phyloP scores from a whole-genome alignment of 1,139 yeast genomes.

The Saccharomyces hybrid region DNA sequence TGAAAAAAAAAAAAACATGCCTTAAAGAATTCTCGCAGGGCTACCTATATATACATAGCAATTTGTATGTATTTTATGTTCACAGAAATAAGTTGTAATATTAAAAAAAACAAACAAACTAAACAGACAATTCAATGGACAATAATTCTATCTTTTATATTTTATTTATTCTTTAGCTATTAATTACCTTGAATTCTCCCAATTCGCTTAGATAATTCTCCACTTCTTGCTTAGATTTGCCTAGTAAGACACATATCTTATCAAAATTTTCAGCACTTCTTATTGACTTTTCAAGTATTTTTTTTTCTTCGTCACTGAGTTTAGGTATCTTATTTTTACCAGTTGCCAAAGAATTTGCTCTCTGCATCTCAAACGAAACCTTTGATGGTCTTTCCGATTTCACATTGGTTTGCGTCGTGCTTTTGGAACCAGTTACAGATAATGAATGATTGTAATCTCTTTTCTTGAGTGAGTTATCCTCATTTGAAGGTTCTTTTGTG shows the following conservation, averaged over 20 bases:
- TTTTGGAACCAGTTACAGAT: background rate
- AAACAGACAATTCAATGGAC: background rate
- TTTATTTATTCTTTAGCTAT: slow-evolving; percentile 19
- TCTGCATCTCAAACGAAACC: slow-evolving; percentile 21
- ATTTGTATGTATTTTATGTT: background rate
- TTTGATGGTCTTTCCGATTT: slow-evolving; percentile 16
- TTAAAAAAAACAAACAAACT: slow-evolving; percentile 2
- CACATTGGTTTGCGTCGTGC: slow-evolving; percentile 2
- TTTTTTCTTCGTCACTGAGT: slow-evolving; percentile 32
- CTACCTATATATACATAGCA: background rate
- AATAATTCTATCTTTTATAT: background rate
- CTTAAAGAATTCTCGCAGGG: background rate
- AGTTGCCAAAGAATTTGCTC: slow-evolving; percentile 2
- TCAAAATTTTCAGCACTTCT: slow-evolving; percentile 60
- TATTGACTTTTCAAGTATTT: slow-evolving; percentile 40
- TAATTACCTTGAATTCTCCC: slow-evolving; percentile 33
- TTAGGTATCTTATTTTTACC: slow-evolving; percentile 19
- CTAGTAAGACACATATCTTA: slow-evolving; percentile 62
- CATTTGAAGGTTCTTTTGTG: slow-evolving; percentile 16
- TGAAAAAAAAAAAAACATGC: background rate
- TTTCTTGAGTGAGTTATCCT: slow-evolving; percentile 20
- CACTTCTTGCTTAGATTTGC: slow-evolving; percentile 48
- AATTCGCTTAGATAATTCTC: slow-evolving; percentile 40
- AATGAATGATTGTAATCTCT: background rate
- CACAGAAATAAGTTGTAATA: slow-evolving; percentile 3